Percentiles rank a stretch among this genome's conserved stretches.
Evolutionary conservation across 2,329 filamentous ascomycete genomes (phyloP).

Genomic region (Aschersonia sp.): DNA sequence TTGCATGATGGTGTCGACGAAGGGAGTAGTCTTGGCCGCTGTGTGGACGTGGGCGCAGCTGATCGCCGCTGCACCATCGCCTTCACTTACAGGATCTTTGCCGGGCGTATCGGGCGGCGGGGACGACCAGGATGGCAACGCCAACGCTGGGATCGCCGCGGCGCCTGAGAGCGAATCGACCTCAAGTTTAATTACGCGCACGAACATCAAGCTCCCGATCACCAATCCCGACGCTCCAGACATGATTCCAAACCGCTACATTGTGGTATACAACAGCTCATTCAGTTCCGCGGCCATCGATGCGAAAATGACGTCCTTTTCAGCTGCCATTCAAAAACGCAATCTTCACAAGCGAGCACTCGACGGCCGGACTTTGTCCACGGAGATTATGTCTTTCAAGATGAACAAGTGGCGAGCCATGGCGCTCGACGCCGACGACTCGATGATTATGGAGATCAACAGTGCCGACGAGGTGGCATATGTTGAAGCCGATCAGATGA

Average conservation of each 20-base stretch:
- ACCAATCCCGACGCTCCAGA: constrained; percentile 32
- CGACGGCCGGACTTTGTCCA: constrained; percentile 31
- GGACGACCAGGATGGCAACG: too few relatives aligned
- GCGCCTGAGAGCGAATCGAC: background rate
- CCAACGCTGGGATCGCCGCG: background rate
- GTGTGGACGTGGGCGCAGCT: background rate
- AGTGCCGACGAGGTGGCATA: constrained; percentile 33
- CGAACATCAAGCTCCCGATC: constrained; percentile 28
- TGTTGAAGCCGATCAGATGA: constrained; percentile 36
- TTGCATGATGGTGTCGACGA: background rate
- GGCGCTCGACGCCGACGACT: constrained; percentile 34
- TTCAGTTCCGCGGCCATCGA: constrained; percentile 31
- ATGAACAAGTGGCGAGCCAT: constrained; percentile 38
- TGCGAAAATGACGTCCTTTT: constrained; percentile 33
- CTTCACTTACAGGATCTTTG: background rate
- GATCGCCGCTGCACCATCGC: background rate
- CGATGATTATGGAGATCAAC: constrained; percentile 33
- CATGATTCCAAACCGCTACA: constrained; percentile 42
- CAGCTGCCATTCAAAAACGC: constrained; percentile 36
- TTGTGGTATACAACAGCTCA: constrained; percentile 48
- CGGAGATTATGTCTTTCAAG: constrained; percentile 27
- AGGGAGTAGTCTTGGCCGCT: background rate
- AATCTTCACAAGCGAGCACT: constrained; percentile 38
- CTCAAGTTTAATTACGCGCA: background rate
- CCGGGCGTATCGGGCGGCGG: too few relatives aligned